Evolutionary conservation across 2,329 filamentous ascomycete genomes (phyloP).

Genomic region (Alternaria arborescens): DNA sequence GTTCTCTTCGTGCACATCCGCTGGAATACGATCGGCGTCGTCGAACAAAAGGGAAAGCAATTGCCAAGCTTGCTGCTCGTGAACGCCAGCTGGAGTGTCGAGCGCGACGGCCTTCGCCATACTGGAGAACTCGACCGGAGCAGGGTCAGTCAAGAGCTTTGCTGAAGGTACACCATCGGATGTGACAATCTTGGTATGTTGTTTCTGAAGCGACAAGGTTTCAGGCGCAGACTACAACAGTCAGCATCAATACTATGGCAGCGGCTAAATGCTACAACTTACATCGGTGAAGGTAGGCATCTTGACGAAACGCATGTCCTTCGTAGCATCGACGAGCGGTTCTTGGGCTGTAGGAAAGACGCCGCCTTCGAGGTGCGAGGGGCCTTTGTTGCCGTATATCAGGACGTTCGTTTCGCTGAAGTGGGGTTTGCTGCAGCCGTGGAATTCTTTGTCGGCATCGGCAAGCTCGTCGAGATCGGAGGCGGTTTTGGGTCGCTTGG

Average conservation of each 20-base stretch:
- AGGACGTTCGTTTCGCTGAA: conserved; percentile 81
- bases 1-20: conserved; percentile 56
- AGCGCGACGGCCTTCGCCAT: conserved; percentile 56
- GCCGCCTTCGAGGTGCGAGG: conserved; percentile 55
- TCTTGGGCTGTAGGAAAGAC: conserved; percentile 64
- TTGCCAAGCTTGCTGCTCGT: conserved; percentile 84
- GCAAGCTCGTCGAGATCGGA: conserved; percentile 70
- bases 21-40: conserved; percentile 49
- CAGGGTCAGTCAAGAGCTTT: conserved; percentile 56
- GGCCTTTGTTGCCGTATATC: conserved; percentile 66
- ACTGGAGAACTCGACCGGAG: conserved; percentile 61
- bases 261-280: conserved; percentile 26
- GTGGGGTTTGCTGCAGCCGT: conserved; percentile 76
- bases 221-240: conserved; percentile 61
- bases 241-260: conserved; percentile 26
- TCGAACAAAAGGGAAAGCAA: conserved; percentile 89
- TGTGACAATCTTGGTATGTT: conserved; percentile 56
- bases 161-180: conserved; percentile 68
- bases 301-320: conserved; percentile 71
- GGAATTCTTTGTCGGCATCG: conserved; percentile 71
- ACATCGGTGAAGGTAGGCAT: conserved; percentile 61
- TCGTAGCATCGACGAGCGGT: conserved; percentile 68
- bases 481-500: conserved; percentile 76
- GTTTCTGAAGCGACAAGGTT: conserved; percentile 64
- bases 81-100: conserved; percentile 51